A percentile compares a stretch with the other conserved stretches of the same genome.
Evolutionary conservation across 2,329 filamentous ascomycete species (phyloP).

Genomic region (Berkeleyomyces rouxiae): DNA sequence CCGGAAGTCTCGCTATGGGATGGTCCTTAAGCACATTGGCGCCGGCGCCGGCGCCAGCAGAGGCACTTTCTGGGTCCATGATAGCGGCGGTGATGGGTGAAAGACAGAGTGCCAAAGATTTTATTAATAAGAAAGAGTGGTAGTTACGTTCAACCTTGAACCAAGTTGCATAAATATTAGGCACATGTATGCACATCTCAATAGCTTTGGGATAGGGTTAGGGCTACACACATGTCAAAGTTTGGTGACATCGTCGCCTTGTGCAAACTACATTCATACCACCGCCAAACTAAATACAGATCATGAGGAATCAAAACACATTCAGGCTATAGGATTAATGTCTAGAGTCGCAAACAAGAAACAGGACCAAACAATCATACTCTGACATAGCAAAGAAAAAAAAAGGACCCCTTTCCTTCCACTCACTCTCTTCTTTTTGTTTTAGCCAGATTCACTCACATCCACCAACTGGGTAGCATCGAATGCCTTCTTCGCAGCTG

Average conservation of each 20-base stretch:
- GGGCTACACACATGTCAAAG: too few species aligned
- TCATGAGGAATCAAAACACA: not conserved
- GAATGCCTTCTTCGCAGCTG: conserved; percentile 39
- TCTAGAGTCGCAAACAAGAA: not conserved
- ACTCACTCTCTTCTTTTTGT: conserved; percentile 3
- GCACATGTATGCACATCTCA: too few species aligned
- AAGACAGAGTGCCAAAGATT: not conserved
- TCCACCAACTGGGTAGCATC: conserved; percentile 25
- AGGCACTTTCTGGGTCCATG: not conserved
- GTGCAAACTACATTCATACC: not conserved
- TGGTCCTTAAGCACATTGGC: not conserved
- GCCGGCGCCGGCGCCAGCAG: not conserved
- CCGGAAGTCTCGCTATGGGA: not conserved
- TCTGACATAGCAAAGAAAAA: not conserved
- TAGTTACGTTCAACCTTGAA: too few species aligned
- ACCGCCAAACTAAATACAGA: not conserved
- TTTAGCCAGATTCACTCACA: conserved; percentile 14
- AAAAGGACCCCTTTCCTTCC: not conserved
- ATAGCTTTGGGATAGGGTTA: too few species aligned
- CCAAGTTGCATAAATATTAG: too few species aligned
- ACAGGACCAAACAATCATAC: not conserved
- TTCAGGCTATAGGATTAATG: not conserved
- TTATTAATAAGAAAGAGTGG: too few species aligned
- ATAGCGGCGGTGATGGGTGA: not conserved
- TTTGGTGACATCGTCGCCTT: too few species aligned